Evolutionary conservation across 2,329 filamentous ascomycete genomes (phyloP), one percentile per base, ranked within the genome.

Genomic region (Lachnellula cervina): DNA sequence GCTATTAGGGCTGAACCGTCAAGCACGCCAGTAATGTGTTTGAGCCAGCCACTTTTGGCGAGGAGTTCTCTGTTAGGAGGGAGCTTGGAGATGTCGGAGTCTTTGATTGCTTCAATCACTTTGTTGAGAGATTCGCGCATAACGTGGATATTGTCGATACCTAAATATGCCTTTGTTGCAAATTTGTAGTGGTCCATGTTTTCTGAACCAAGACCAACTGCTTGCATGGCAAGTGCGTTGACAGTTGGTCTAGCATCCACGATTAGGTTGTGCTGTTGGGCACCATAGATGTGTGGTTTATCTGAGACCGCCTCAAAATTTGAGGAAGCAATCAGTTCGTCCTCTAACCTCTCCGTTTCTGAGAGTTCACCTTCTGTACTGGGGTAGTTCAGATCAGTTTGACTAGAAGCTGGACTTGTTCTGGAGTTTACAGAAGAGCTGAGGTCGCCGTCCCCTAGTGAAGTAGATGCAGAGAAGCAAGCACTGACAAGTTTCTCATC

Each of bases 141-240:
- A 59, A 97, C 91, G 68, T 99, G 94, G 58, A 99, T 97, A 70
- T 99, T 99, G 71, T 95, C 93, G 67, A 99, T 99, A 60, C 90
- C 94, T 54, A 99, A 80, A 69, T 95, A 99, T 32, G 88, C 87
- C 72, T 97, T 96, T 57, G 87, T 87, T 16, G 91, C 90, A 66
- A 92, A 93, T 59, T 88, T 90, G 75, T 99, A 99, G 72, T 96
- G 88, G 62, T 96, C 90, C 89, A 97, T 97, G 67, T 97, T 96
- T 72, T 99, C 94, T 0, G 93, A 96, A 2, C 94, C 94, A 70
- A 92, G 85, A 6, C 94, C 94, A 61, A 93, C 86, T 4, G 92
- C 89, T 70, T 97, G 92, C 81, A 97, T 97, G 6, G 91, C 91
- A 63, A 92, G 85, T 19, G 94, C 94, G 70, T 99, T 99, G 64